phyloP scores from a whole-genome alignment of 2,329 filamentous ascomycete species.

The Fusarium coicis region DNA sequence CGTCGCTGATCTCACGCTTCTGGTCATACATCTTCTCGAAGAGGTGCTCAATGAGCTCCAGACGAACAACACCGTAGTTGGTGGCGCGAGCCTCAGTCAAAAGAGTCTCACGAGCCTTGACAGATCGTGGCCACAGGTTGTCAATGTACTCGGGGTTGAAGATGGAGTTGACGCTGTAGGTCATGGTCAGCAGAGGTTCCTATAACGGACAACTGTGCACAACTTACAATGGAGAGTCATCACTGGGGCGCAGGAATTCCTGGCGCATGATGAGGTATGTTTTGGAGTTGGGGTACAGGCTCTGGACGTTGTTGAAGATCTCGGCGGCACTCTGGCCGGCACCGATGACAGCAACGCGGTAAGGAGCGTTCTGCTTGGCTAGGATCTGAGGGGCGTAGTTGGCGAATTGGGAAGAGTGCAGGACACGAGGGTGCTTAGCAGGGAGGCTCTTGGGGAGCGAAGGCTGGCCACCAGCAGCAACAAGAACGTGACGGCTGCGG shows the following conservation, averaged over 20 bases:
- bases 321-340: conserved; percentile 94
- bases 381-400: conserved; percentile 71
- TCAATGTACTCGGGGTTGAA: conserved; percentile 92
- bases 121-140: conserved; percentile 74
- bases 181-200: conserved; percentile 40
- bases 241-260: conserved; percentile 86
- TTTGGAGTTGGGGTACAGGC: conserved; percentile 81
- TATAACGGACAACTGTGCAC: neutral
- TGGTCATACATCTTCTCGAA: conserved; percentile 92
- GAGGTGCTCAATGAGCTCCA: conserved; percentile 88
- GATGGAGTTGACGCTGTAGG: conserved; percentile 87
- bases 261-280: conserved; percentile 84
- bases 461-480: conserved; percentile 70
- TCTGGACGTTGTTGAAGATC: conserved; percentile 90
- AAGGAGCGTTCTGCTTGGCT: conserved; percentile 63
- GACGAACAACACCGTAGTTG: conserved; percentile 93
- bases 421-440: conserved; percentile 74
- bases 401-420: conserved; percentile 91
- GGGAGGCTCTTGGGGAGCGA: conserved; percentile 78
- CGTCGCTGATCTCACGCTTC: conserved; percentile 72
- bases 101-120: conserved; percentile 68
- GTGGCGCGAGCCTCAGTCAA: conserved; percentile 81
- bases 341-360: conserved; percentile 86
- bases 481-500: conserved; percentile 72
- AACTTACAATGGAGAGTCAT: conserved; percentile 93